Base-by-base conservation (phyloP, 2,329 filamentous ascomycete genomes). In the Phoma herbarum region DNA sequence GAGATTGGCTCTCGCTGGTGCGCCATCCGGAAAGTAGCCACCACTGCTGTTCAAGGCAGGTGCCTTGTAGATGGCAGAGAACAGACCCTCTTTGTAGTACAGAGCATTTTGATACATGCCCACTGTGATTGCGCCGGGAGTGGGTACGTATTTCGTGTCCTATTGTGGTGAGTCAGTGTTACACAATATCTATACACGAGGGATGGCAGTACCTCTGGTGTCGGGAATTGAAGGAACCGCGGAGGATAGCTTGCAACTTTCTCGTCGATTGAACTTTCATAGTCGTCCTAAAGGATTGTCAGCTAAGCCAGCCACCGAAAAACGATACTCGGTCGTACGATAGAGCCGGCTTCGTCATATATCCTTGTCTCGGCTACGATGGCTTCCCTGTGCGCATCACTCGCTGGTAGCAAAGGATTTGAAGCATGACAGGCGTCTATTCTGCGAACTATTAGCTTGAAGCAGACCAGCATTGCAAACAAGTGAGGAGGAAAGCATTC, bases 11-110 rank as follows among this genome's bases (percentile, higher is more conserved):
- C 60, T 68, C 6, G 60, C 54, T 18, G 65, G 50, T 14, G 59
- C 60, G 16, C 66, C 62, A 20, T 66, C 43, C 10, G 67, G 61
- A 46, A 63, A 73, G 64, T 60, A 79, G 29, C 76, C 70, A 3
- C 77, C 71, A n/a, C 68, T 64, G 33, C 68, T 64, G 31, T 66
- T 60, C 18, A 75, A 75, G 20, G 78, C 75, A 18, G 81, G 79
- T 39, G 88, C 88, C 67, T 89, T 89, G 79, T 93, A 98, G 49
- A 99, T 88, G 54, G 89, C 86, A 18, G 94, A 95, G 61, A 92
- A 95, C 12, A 94, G 81, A 20, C 95, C 95, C 62, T 86, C 83
- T 57, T 79, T 80, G 68, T 85, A 80, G 74, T 86, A 85, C 20
- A 82, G 75, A 45, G 85, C 86, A 62, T 84, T 82, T 42, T 77